These are phyloP conservation scores for Cercospora beticola DNA, from an alignment of 2,329 filamentous ascomycete genomes.

Conservation along the genomic window DNA sequence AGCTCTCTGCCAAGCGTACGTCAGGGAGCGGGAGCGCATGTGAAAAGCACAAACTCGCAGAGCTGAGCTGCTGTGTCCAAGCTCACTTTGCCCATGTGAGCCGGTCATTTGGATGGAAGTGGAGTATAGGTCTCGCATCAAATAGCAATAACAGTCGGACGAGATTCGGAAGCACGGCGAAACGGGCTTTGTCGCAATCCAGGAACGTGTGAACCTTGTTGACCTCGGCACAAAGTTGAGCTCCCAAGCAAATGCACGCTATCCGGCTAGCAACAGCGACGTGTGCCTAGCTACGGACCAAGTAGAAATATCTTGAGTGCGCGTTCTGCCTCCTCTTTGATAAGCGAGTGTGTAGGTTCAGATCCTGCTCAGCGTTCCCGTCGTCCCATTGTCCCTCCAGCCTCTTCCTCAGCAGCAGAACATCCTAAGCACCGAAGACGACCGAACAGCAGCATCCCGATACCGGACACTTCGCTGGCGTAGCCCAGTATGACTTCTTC, in stretches of 20 bases:
- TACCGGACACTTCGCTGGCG: constrained; percentile 3
- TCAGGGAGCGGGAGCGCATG: neutral
- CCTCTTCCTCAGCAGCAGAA: neutral
- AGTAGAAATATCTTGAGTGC: neutral
- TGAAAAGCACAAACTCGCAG: neutral
- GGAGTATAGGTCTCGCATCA: neutral
- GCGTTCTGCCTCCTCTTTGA: neutral
- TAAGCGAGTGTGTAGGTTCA: neutral
- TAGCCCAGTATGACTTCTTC: constrained; percentile 23
- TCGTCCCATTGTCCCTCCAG: neutral
- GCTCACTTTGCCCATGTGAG: neutral
- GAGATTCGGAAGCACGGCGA: neutral
- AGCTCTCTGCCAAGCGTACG: neutral
- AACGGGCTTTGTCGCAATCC: neutral
- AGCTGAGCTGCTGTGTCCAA: neutral
- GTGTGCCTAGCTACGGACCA: neutral
- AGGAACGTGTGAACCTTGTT: constrained; percentile 5
- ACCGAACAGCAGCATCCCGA: neutral
- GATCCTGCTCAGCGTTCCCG: neutral
- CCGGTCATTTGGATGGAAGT: neutral
- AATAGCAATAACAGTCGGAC: neutral
- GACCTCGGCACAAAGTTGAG: constrained; percentile 3
- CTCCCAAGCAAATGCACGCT: neutral
- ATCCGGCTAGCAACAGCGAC: constrained; percentile 5
- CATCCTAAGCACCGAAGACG: neutral